phyloP scores from a whole-genome alignment of 192 early-diverging fungal genomes.

The Coemansia sp. region DNA sequence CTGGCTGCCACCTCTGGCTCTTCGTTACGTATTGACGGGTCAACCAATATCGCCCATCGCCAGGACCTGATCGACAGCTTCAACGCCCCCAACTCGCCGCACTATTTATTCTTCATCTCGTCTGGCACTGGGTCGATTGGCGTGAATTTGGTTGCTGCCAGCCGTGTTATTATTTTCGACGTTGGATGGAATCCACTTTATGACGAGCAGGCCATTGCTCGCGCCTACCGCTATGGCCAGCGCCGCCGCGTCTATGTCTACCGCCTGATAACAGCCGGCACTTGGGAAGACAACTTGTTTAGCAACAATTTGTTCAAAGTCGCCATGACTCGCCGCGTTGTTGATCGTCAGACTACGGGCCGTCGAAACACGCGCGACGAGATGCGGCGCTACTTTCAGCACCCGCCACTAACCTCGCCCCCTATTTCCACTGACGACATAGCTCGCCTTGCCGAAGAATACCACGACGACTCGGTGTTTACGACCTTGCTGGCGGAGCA shows the following conservation, averaged over 20 bases:
- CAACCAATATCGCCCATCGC: constrained; percentile 46
- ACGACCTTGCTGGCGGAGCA: constrained; percentile 15
- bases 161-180: constrained; percentile 72
- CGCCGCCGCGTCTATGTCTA: constrained; percentile 71
- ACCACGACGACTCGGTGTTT: constrained; percentile 36
- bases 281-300: constrained; percentile 66
- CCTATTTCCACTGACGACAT: neutral
- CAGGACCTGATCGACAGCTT: constrained; percentile 69
- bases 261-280: constrained; percentile 60
- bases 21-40: constrained; percentile 62
- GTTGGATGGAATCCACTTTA: constrained; percentile 80
- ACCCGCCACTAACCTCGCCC: constrained; percentile 22
- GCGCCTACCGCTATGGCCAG: constrained; percentile 74
- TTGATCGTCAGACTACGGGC: constrained; percentile 64
- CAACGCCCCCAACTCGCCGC: constrained; percentile 39
- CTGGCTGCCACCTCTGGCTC: neutral
- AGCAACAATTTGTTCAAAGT: constrained; percentile 75
- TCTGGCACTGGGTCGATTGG: constrained; percentile 61
- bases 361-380: constrained; percentile 51
- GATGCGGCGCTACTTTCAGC: constrained; percentile 59
- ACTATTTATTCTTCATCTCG: constrained; percentile 65
- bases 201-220: constrained; percentile 76
- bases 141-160: constrained; percentile 72
- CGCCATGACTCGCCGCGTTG: constrained; percentile 65
- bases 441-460: constrained; percentile 10